Percentiles rank a stretch among this genome's conserved stretches.
Evolutionary conservation across 192 early-diverging fungal species (phyloP).

Genomic region (Helicostylum pulchrum): DNA sequence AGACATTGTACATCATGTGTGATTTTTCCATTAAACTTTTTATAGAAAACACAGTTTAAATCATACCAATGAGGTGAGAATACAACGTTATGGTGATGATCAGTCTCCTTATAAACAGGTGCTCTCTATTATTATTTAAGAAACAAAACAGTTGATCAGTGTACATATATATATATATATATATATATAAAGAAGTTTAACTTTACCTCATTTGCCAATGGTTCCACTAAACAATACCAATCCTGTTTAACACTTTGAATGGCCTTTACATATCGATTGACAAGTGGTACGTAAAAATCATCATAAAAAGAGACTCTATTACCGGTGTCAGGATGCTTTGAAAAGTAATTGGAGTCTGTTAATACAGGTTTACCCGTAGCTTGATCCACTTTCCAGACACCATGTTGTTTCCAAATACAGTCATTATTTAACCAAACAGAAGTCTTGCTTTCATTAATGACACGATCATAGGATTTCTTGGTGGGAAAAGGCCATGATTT

Average conservation of each 20-base stretch:
- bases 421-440: conserved; percentile 62
- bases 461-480: conserved; percentile 44
- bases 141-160: neutral
- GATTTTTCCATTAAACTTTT: conserved; percentile 64
- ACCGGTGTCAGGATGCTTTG: conserved; percentile 55
- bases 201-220: conserved; percentile 74
- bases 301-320: conserved; percentile 56
- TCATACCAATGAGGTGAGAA: conserved; percentile 92
- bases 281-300: conserved; percentile 74
- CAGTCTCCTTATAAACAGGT: conserved; percentile 42
- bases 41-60: conserved; percentile 69
- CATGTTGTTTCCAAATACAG: conserved; percentile 77
- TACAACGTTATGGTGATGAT: conserved; percentile 57
- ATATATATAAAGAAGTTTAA: neutral
- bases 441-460: conserved; percentile 54
- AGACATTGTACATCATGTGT: conserved; percentile 83
- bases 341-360: conserved; percentile 64
- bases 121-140: conserved; percentile 29
- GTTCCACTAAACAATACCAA: conserved; percentile 71
- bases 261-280: conserved; percentile 59
- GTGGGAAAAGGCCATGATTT: conserved; percentile 78
- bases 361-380: conserved; percentile 48
- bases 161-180: conserved; percentile 3
- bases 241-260: conserved; percentile 54
- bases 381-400: conserved; percentile 65